phyloP scores from a whole-genome alignment of 148 eudicot genomes.

The Silene latifolia region DNA sequence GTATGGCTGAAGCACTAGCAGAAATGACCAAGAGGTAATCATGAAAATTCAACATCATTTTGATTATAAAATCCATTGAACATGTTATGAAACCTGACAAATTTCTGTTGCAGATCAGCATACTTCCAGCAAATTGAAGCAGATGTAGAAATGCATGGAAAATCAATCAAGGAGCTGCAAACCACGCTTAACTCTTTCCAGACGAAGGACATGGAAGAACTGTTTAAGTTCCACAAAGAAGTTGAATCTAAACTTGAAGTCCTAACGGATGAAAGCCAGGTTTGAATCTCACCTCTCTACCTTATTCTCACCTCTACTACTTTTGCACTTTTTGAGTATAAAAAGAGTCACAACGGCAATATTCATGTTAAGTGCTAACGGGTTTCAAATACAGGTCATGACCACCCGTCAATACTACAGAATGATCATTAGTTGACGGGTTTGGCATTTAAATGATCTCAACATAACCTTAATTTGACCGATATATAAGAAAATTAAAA shows the following conservation, averaged over 20 bases:
- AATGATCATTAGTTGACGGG: too few relatives aligned
- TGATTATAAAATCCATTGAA: background rate
- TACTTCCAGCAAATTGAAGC: slow-evolving; percentile 90
- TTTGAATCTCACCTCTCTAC: slow-evolving; percentile 7
- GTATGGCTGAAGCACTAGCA: slow-evolving; percentile 97
- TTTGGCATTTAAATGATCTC: too few relatives aligned
- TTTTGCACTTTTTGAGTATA: background rate
- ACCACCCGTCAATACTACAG: too few relatives aligned
- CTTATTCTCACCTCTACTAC: background rate
- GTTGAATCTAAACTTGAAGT: slow-evolving; percentile 88
- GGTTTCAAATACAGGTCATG: too few relatives aligned
- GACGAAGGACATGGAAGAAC: slow-evolving; percentile 85
- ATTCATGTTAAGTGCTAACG: too few relatives aligned
- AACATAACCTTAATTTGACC: too few relatives aligned
- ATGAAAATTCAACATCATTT: background rate
- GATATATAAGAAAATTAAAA: too few relatives aligned
- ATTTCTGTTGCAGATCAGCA: slow-evolving; percentile 52
- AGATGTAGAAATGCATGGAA: slow-evolving; percentile 68
- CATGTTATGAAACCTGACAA: too few relatives aligned
- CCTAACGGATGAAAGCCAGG: slow-evolving; percentile 93
- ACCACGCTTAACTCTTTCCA: slow-evolving; percentile 48
- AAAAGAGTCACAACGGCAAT: too few relatives aligned
- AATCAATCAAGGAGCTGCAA: slow-evolving; percentile 60
- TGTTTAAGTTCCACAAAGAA: slow-evolving; percentile 64
- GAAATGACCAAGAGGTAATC: slow-evolving; percentile 92